Evolutionary conservation across 2,329 filamentous ascomycete genomes (phyloP).

Genomic region (Fusarium anthophilum): DNA sequence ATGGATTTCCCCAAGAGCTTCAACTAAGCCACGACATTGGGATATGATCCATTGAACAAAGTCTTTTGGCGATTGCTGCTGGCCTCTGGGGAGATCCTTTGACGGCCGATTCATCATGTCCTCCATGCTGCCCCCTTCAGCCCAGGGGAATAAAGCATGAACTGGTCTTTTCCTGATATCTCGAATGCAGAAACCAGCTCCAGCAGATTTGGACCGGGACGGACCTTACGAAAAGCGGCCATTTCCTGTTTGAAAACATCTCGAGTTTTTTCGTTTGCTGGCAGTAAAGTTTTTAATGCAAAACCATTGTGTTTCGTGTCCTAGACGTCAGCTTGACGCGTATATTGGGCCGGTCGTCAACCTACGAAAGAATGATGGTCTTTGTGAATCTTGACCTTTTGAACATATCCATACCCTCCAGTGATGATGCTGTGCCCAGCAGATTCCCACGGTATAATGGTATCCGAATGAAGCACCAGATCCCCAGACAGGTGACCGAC

Average conservation of each 20-base stretch:
- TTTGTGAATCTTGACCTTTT: not conserved
- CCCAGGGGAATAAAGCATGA: constrained; percentile 9
- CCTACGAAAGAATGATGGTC: constrained; percentile 2
- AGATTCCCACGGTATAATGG: not conserved
- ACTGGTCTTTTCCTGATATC: not conserved
- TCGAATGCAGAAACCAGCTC: not conserved
- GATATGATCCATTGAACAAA: not conserved
- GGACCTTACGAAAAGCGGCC: not conserved
- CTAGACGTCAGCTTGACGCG: accelerated
- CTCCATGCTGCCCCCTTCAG: not conserved
- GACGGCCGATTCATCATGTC: not conserved
- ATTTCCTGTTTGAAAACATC: not conserved
- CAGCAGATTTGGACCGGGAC: not conserved
- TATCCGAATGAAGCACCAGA: not conserved
- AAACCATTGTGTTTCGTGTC: not conserved
- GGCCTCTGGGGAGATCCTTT: not conserved
- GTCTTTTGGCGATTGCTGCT: accelerated
- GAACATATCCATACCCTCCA: not conserved
- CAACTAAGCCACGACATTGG: not conserved
- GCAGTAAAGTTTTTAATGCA: not conserved
- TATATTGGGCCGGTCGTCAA: accelerated
- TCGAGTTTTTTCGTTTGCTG: not conserved
- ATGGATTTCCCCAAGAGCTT: not conserved
- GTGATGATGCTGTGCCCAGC: not conserved
- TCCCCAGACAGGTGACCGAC: not conserved